phyloP scores from a whole-genome alignment of 177 flowering plant species.

The Vitis hybrid region DNA sequence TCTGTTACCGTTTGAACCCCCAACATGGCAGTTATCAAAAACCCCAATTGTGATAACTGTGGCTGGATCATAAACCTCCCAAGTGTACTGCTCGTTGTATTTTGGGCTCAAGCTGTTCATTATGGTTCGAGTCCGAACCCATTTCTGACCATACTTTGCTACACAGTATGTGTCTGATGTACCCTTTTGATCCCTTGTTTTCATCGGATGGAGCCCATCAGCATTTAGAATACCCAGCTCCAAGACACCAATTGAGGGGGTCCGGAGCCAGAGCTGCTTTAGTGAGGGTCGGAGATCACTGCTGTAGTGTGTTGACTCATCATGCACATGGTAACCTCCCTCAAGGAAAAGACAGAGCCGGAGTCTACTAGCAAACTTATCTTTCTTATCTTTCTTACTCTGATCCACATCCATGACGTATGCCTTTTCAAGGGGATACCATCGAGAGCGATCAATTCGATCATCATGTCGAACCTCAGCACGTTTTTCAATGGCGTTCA shows the following conservation, averaged over 20 bases:
- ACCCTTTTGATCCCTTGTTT: slow-evolving; percentile 51
- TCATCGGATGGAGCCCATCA: slow-evolving; percentile 55
- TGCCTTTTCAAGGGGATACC: slow-evolving; percentile 47
- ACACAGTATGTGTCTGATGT: slow-evolving; percentile 70
- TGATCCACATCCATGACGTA: slow-evolving; percentile 35
- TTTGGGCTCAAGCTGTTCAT: slow-evolving; percentile 51
- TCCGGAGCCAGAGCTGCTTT: slow-evolving; percentile 70
- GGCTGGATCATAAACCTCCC: slow-evolving; percentile 74
- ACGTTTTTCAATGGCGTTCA: slow-evolving; percentile 43
- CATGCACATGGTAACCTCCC: slow-evolving; percentile 74
- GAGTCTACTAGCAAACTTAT: slow-evolving; percentile 52
- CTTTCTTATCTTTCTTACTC: slow-evolving; percentile 28
- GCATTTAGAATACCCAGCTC: slow-evolving; percentile 63
- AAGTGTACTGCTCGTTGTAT: slow-evolving; percentile 68
- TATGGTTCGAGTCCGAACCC: slow-evolving; percentile 68
- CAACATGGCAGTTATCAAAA: slow-evolving; percentile 48
- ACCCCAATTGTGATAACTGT: slow-evolving; percentile 67
- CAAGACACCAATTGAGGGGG: slow-evolving; percentile 49
- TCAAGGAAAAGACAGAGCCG: slow-evolving; percentile 56
- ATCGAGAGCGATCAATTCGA: slow-evolving; percentile 31
- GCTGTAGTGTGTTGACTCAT: slow-evolving; percentile 66
- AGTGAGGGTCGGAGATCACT: slow-evolving; percentile 65
- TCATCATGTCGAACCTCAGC: slow-evolving; percentile 58
- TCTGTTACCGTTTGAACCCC: slow-evolving; percentile 30
- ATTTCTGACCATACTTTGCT: slow-evolving; percentile 64